Conservation (phyloP, 768 basidiomycete species). For the Leccinum arenicola region DNA sequence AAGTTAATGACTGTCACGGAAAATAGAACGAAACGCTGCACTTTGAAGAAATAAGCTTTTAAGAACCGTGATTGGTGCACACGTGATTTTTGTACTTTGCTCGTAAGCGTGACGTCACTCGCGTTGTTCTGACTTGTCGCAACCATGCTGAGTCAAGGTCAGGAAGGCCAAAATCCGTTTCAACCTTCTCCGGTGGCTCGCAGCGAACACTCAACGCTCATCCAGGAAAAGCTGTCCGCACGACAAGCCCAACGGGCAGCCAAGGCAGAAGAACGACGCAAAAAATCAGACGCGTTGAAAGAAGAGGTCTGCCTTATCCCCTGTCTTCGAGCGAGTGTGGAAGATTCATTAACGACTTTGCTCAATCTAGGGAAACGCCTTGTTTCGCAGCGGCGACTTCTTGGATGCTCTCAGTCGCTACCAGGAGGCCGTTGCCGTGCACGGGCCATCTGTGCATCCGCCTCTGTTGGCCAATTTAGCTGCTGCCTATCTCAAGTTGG, state of each 20-base stretch:
- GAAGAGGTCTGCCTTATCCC: slow-evolving; percentile 23
- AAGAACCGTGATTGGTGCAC: not conserved
- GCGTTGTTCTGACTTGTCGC: not conserved
- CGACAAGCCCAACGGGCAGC: slow-evolving; percentile 16
- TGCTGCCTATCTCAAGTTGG: slow-evolving; percentile 41
- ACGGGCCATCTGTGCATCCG: slow-evolving; percentile 31
- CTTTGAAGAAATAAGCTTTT: not conserved
- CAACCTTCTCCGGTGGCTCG: not conserved
- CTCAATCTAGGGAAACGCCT: slow-evolving; percentile 42
- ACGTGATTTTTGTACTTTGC: not conserved
- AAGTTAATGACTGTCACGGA: not conserved
- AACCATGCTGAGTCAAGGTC: not conserved
- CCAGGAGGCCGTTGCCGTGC: slow-evolving; percentile 35
- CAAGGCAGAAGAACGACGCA: slow-evolving; percentile 18
- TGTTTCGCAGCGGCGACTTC: slow-evolving; percentile 39
- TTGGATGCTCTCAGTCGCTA: slow-evolving; percentile 40
- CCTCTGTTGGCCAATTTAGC: slow-evolving; percentile 43
- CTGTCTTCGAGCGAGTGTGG: not conserved
- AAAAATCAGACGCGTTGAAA: slow-evolving; percentile 28
- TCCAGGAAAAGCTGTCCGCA: slow-evolving; percentile 5
- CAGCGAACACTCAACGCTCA: not conserved
- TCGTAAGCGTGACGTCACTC: not conserved
- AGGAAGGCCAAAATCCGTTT: not conserved
- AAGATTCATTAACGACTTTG: not conserved
- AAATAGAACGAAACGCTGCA: not conserved